Conservation (phyloP, 345 rosid genomes). For the Angophora floribunda region DNA sequence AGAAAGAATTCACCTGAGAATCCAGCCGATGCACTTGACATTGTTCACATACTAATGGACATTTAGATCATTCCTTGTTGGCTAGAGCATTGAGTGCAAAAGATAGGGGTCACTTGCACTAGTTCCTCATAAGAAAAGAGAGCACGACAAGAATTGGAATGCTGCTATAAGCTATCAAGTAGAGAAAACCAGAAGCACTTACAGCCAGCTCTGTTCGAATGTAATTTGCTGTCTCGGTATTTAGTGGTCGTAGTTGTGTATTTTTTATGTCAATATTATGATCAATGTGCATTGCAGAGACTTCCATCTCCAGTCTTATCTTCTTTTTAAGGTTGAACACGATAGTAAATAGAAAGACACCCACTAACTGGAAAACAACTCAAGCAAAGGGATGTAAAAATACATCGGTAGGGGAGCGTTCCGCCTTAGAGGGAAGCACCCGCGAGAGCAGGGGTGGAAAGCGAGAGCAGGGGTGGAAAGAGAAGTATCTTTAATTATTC, state of each 20-base stretch:
- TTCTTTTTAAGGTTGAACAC: conserved; percentile 31
- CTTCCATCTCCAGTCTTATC: conserved; percentile 68
- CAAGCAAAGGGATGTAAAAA: too few relatives aligned
- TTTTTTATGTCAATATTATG: conserved; percentile 62
- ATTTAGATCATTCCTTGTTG: conserved; percentile 84
- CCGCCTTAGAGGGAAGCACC: too few relatives aligned
- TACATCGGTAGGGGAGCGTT: too few relatives aligned
- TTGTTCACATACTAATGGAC: conserved; percentile 88
- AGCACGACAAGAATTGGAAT: not conserved
- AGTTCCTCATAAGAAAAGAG: not conserved
- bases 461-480: too few relatives aligned
- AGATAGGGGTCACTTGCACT: not conserved
- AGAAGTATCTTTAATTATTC: not conserved
- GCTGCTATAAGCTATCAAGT: not conserved
- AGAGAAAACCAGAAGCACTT: conserved; percentile 5
- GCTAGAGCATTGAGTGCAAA: conserved; percentile 31
- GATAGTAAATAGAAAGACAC: not conserved
- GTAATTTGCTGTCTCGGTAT: conserved; percentile 57
- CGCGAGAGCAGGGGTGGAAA: too few relatives aligned
- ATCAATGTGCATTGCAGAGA: conserved; percentile 45
- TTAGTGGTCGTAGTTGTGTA: conserved; percentile 70
- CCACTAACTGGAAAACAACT: not conserved
- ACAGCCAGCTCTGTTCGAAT: conserved; percentile 68
- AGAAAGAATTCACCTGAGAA: conserved; percentile 35
- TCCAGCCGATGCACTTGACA: conserved; percentile 93